Evolutionary conservation across 768 basidiomycete genomes (phyloP), one percentile per base, ranked within the genome.

Genomic region (Lentinula raphanica): DNA sequence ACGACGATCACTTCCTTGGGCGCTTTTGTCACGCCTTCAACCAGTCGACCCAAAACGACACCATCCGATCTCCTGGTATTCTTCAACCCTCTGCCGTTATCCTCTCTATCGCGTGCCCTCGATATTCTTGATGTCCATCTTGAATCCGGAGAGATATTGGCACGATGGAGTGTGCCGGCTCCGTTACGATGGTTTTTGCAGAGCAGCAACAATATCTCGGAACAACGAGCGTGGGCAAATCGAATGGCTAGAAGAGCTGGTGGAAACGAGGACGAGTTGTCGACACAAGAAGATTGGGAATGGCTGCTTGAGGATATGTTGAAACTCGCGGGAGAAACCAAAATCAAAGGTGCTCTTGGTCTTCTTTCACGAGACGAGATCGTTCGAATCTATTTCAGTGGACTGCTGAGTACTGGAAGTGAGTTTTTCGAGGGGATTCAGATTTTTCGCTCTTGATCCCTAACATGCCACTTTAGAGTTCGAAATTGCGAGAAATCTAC

Each of bases 121-220:
- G 96, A 99, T 68, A 84, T 94, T 51, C 80, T 98, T 53, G 96
- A 98, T 71, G 83, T 96, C 1, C 96, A 98, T 69, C 80, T 99
- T 12, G 92, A 97, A 66, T 90, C 90, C 0, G 95, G 92, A 21
- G 96, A 98, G 71, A 92, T 94, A 44, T 75, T 99, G 17, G 82
- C 90, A 2, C 81, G 92, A 28, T 99, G 95, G 94, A 81, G 80
- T 64, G 89, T 89, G 1, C 81, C 90, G 23, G 88, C 88, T 2
- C 87, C 91, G 2, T 72, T 98, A 44, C 80, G 85, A n/a, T 98
- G 94, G 90, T 92, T 98, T 71, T 74, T 98, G 19, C 90, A 87
- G 64, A 91, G 92, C 60, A 77, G 83, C 56, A 70, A 78, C 17
- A 78, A 92, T 66, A 72, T 69, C 21, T 69, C 71, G 1, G 86